Percentiles rank a stretch among this genome's conserved stretches.
Evolutionary conservation across 805 yeast genomes (phyloP).

Genomic region (Cephaloascus fragrans): DNA sequence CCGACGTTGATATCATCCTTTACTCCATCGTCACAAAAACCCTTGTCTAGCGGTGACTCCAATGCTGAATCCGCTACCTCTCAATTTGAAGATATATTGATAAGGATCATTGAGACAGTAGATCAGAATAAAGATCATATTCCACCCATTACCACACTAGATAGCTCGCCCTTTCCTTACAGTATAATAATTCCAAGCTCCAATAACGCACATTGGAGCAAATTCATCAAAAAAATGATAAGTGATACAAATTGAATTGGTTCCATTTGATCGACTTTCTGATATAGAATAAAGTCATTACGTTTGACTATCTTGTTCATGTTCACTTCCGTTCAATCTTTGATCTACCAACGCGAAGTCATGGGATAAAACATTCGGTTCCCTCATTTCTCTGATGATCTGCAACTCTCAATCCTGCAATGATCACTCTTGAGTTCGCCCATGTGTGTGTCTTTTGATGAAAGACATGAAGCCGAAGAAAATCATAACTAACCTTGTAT

Average conservation of each 20-base stretch:
- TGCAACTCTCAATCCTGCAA: no score
- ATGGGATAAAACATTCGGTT: no score
- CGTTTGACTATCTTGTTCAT: no score
- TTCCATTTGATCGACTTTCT: no score
- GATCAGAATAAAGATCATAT: constrained; percentile 55
- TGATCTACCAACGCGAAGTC: no score
- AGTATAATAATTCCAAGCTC: constrained; percentile 14
- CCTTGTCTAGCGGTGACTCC: background rate
- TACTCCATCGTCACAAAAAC: constrained; percentile 1
- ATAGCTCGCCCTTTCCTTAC: constrained; percentile 54
- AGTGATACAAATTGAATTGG: constrained; percentile 5
- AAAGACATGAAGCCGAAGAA: no score
- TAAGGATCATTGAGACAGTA: constrained; percentile 38
- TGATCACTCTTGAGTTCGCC: no score
- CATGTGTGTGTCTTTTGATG: no score
- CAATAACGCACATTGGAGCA: constrained; percentile 28
- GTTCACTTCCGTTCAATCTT: no score
- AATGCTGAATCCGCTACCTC: constrained; percentile 6
- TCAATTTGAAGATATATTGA: constrained; percentile 28
- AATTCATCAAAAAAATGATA: constrained; percentile 33
- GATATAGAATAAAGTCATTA: background rate
- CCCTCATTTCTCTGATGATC: no score
- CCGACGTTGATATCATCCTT: constrained; percentile 13
- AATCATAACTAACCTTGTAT: no score
- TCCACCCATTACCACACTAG: constrained; percentile 65